Base-by-base conservation (phyloP, 108 stramenopile species). In the Thalassiosira profunda region DNA sequence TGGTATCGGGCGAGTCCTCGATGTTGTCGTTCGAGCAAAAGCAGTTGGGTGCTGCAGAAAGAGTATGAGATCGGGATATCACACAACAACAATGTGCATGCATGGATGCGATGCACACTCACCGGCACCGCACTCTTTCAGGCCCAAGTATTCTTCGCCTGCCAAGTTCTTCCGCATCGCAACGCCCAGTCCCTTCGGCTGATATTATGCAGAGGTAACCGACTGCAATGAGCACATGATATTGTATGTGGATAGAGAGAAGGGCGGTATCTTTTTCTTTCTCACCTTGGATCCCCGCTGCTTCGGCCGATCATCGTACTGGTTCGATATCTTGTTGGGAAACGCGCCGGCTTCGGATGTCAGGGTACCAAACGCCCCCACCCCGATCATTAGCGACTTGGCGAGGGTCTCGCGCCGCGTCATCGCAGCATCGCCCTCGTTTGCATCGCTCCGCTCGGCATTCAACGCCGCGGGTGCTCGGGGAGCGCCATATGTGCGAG, bases 231-330 rank as follows among this genome's bases (percentile, higher is more conserved):
- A 38, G 45, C 25, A 38, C 15, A 24, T 14, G n/a, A 21, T 29
- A 31, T 47, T 31, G 38, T 5, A 14, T 9, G 46, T 7, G 34
- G 43, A 57, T 51, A 55, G 42, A 51, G 40, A 6, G 18, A 5
- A 12, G 10, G 34, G 18, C 60, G 24, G 18, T 14, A 29, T 36
- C n/a, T 36, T 24, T 40, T 29, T 29, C 18, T 4, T 10, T 63
- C 57, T 23, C 29, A 64, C 80, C 74, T 79, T 53, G 17, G 93
- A 69, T 38, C 93, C 93, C 26, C 78, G 67, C 60, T 79, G 83
- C 41, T 92, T 94, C 6, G 93, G 93, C n/a, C 93, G 78, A 70
- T 90, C 90, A 65, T 90, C 86, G 58, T 90, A 94, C 36, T 94
- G 76, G 44, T 63, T 71, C 15, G 85, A 86, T 40, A 94, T 86